Percentiles rank a stretch among this genome's conserved stretches.
Evolutionary conservation across 2,329 filamentous ascomycete genomes (phyloP).

Genomic region (Nigrospora sphaerica): DNA sequence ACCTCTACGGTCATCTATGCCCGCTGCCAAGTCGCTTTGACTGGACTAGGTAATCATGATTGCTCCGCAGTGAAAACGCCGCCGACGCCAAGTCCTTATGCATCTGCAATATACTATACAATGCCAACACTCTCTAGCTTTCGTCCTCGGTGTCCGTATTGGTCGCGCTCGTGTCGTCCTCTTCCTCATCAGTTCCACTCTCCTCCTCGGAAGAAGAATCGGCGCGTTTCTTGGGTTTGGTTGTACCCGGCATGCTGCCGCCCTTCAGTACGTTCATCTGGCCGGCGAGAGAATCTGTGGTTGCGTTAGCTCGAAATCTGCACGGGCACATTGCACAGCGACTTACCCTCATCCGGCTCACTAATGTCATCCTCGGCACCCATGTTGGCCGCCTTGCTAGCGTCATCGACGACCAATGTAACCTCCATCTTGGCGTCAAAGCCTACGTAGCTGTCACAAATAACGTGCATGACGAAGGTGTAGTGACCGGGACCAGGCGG

Average conservation of each 20-base stretch:
- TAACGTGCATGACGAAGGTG: constrained; percentile 86
- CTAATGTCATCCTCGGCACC: constrained; percentile 90
- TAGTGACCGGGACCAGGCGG: constrained; percentile 89
- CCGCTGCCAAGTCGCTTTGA: too few species aligned
- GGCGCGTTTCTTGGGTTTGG: constrained; percentile 49
- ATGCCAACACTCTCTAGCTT: neutral
- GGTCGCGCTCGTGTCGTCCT: constrained; percentile 58
- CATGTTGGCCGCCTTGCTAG: constrained; percentile 74
- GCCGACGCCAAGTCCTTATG: constrained; percentile 1
- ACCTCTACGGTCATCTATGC: too few species aligned
- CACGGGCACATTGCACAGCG: constrained; percentile 2
- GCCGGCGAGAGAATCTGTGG: constrained; percentile 75
- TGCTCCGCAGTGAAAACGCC: neutral
- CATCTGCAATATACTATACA: constrained; percentile 2
- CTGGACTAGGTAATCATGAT: too few species aligned
- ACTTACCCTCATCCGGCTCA: constrained; percentile 93
- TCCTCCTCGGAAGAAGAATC: constrained; percentile 63
- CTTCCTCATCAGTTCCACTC: constrained; percentile 73
- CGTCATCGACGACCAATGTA: constrained; percentile 81
- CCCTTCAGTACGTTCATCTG: constrained; percentile 86
- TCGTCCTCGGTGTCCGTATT: constrained; percentile 63
- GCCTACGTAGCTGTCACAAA: constrained; percentile 92
- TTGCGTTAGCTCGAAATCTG: constrained; percentile 15
- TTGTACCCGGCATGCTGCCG: constrained; percentile 43
- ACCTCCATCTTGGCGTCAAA: constrained; percentile 91